These are phyloP conservation scores for Pleurotus tuber-regium DNA, from an alignment of 768 basidiomycete genomes.

Conservation along the genomic window DNA sequence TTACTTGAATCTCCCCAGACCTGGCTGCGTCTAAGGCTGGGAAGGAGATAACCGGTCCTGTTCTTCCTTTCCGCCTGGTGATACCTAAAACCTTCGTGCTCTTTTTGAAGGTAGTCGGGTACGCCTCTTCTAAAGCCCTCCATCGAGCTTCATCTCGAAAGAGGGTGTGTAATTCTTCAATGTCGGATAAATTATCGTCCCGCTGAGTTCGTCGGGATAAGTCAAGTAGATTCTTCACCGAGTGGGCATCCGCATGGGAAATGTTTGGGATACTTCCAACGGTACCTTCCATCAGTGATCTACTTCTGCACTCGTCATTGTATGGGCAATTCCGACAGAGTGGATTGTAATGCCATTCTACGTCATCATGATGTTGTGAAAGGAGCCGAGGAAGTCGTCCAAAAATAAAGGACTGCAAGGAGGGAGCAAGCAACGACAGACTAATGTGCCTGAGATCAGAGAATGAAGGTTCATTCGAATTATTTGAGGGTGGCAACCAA, in stretches of 20 bases:
- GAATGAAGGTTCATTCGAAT: slow-evolving; percentile 31
- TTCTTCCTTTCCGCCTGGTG: slow-evolving; percentile 20
- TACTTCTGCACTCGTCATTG: slow-evolving; percentile 32
- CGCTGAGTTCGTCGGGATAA: slow-evolving; percentile 15
- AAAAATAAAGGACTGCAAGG: slow-evolving; percentile 43
- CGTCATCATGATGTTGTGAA: slow-evolving; percentile 25
- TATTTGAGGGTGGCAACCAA: slow-evolving; percentile 44
- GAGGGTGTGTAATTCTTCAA: slow-evolving; percentile 45
- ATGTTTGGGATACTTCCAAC: slow-evolving; percentile 48
- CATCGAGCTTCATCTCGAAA: slow-evolving; percentile 27
- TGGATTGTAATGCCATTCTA: slow-evolving; percentile 50
- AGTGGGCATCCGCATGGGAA: slow-evolving; percentile 40
- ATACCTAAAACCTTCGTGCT: slow-evolving; percentile 37
- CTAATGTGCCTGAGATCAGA: slow-evolving; percentile 39
- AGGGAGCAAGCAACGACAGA: slow-evolving; percentile 34
- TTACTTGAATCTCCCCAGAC: slow-evolving; percentile 31
- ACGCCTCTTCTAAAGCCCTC: slow-evolving; percentile 25
- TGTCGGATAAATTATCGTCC: slow-evolving; percentile 31
- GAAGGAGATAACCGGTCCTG: slow-evolving; percentile 20
- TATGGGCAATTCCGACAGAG: slow-evolving; percentile 44
- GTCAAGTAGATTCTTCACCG: slow-evolving; percentile 37
- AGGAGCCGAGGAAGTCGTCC: slow-evolving; percentile 39
- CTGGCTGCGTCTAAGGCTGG: slow-evolving; percentile 39
- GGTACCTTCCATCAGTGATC: slow-evolving; percentile 31
- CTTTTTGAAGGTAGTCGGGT: slow-evolving; percentile 37